phyloP scores from a whole-genome alignment of 495 filamentous ascomycete genomes.

The Daldinia loculata region DNA sequence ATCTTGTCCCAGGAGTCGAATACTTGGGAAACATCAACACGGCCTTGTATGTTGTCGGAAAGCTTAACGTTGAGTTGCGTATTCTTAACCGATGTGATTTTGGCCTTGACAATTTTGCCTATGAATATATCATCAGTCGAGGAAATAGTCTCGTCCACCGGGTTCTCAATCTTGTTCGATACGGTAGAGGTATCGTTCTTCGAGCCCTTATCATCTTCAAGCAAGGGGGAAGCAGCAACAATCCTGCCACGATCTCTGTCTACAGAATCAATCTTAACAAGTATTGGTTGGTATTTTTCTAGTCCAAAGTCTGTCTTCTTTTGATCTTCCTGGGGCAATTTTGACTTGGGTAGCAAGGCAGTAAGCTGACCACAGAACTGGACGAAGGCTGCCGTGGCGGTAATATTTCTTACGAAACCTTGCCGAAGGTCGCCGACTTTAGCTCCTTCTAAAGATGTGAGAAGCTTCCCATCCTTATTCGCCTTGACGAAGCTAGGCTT shows the following conservation, averaged over 20 bases:
- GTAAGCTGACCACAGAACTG: conserved; percentile 81
- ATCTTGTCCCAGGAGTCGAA: conserved; percentile 91
- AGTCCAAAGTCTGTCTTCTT: conserved; percentile 78
- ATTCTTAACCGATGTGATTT: conserved; percentile 78
- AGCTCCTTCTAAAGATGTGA: conserved; percentile 72
- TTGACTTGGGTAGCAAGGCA: conserved; percentile 78
- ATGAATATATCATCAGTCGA: conserved; percentile 74
- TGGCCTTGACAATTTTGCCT: conserved; percentile 81
- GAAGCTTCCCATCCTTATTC: conserved; percentile 68
- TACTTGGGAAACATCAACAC: conserved; percentile 87
- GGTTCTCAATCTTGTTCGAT: conserved; percentile 62
- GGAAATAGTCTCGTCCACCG: conserved; percentile 72
- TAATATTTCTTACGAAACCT: conserved; percentile 88
- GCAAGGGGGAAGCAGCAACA: conserved; percentile 48
- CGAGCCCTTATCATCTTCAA: conserved; percentile 40
- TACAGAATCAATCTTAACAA: conserved; percentile 72
- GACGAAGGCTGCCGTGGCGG: conserved; percentile 78
- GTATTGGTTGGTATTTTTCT: conserved; percentile 73
- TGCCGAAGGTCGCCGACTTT: conserved; percentile 70
- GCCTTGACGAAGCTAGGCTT: conserved; percentile 85
- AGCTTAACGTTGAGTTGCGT: conserved; percentile 92
- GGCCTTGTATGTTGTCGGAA: conserved; percentile 88
- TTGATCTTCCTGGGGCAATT: conserved; percentile 71
- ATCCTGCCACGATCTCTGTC: conserved; percentile 60
- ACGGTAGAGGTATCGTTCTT: conserved; percentile 34